A percentile compares a stretch with the other conserved stretches of the same genome.
Evolutionary conservation across 2,329 filamentous ascomycete genomes (phyloP).

Genomic region (Colletotrichum sansevieriae): DNA sequence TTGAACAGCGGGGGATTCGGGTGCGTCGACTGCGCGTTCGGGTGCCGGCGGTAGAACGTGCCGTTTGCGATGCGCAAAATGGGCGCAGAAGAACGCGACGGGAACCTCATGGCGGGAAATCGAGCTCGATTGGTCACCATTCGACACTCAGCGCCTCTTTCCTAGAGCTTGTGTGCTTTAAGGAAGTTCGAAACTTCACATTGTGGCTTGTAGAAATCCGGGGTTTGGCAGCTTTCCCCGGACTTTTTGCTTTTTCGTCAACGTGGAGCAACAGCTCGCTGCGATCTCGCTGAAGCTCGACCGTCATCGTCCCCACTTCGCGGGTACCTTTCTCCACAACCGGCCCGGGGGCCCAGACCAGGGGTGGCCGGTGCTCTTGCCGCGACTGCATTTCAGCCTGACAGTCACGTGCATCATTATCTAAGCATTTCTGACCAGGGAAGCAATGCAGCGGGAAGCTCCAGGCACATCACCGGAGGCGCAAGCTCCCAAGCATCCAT

Average conservation of each 20-base stretch:
- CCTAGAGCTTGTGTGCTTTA: neutral
- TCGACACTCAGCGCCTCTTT: neutral
- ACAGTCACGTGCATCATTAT: constrained; percentile 37
- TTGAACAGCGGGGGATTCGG: constrained; percentile 81
- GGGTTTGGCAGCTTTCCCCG: constrained; percentile 26
- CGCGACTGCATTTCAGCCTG: constrained; percentile 39
- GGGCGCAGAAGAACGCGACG: constrained; percentile 55
- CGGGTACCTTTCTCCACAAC: constrained; percentile 11
- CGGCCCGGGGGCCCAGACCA: constrained; percentile 8
- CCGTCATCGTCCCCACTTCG: constrained; percentile 30
- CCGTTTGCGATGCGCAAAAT: constrained; percentile 81
- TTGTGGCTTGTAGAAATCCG: neutral
- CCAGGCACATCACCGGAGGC: constrained; percentile 42
- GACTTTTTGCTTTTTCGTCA: constrained; percentile 28
- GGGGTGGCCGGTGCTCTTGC: constrained; percentile 20
- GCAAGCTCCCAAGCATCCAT: constrained; percentile 37
- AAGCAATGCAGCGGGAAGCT: constrained; percentile 33
- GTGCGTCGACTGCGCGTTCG: constrained; percentile 59
- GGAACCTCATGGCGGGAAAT: constrained; percentile 24
- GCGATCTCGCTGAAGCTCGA: constrained; percentile 38
- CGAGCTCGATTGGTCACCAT: neutral
- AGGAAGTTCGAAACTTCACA: neutral
- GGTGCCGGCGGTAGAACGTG: constrained; percentile 86
- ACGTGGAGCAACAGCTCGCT: constrained; percentile 21
- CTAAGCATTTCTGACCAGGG: constrained; percentile 17